A percentile compares a stretch with the other conserved stretches of the same genome.
These are phyloP conservation scores for Populus davidiana DNA, from an alignment of 345 rosid genomes.

Conservation along the genomic window DNA sequence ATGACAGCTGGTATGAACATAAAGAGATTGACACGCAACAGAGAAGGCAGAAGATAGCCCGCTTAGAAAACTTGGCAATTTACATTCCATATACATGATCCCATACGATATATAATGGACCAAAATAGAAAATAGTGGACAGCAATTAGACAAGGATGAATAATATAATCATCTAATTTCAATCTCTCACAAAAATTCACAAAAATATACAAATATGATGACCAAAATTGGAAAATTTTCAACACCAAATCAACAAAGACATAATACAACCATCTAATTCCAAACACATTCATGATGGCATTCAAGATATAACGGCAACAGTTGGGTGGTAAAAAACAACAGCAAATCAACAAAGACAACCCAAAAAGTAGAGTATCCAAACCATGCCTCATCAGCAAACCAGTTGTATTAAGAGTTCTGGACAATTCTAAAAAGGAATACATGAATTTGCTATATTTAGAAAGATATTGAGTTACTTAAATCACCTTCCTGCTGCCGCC, in stretches of 20 bases:
- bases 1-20: not conserved
- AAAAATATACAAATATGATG: not conserved
- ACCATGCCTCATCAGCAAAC: not conserved
- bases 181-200: too few species aligned
- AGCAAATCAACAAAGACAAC: not conserved
- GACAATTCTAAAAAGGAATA: not conserved
- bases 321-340: not conserved
- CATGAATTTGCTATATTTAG: not conserved
- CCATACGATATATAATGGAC: not conserved
- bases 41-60: not conserved
- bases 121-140: not conserved
- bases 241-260: not conserved
- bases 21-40: not conserved
- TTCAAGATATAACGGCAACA: not conserved
- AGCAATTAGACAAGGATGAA: not conserved
- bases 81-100: not conserved
- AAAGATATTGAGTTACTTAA: not conserved
- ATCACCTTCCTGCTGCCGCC: conserved; percentile 71
- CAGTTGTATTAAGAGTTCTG: not conserved
- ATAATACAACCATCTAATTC: not conserved
- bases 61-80: not conserved
- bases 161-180: not conserved
- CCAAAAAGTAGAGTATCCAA: not conserved
- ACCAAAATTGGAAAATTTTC: not conserved
- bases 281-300: too few species aligned